Evolutionary conservation across 1,284 basidiomycete genomes (phyloP).

Genomic region (Neolentinus lepideus): DNA sequence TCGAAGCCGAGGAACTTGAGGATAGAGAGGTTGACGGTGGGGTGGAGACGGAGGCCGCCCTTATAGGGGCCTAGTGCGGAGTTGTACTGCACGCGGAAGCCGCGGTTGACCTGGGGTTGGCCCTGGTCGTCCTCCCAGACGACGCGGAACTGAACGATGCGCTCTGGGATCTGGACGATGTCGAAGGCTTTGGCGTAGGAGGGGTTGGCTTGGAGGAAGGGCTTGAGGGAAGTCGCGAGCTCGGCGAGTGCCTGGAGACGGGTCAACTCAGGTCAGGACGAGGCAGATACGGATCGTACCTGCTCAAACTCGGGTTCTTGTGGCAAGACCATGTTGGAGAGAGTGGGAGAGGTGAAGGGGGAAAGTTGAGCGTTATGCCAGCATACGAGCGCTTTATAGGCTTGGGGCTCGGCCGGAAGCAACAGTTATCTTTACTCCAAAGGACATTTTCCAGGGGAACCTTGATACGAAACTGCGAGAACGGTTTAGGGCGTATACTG

Average conservation of each 20-base stretch:
- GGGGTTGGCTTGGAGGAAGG: slow-evolving; percentile 66
- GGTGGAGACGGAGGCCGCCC: slow-evolving; percentile 77
- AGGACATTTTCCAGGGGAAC: not conserved
- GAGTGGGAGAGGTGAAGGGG: too few relatives aligned
- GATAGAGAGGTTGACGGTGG: slow-evolving; percentile 78
- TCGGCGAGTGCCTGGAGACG: slow-evolving; percentile 50
- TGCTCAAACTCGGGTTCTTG: slow-evolving; percentile 27
- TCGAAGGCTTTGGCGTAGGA: slow-evolving; percentile 69
- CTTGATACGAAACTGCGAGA: not conserved
- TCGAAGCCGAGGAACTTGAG: slow-evolving; percentile 86
- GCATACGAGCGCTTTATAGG: not conserved
- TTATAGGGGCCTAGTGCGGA: slow-evolving; percentile 82
- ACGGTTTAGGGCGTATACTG: not conserved
- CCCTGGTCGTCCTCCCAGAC: slow-evolving; percentile 77
- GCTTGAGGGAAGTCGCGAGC: slow-evolving; percentile 56
- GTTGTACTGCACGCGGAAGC: slow-evolving; percentile 78
- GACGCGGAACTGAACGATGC: slow-evolving; percentile 74
- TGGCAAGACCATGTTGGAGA: slow-evolving; percentile 17
- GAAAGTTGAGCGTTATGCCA: not conserved
- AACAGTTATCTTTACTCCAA: not conserved
- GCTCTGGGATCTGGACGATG: slow-evolving; percentile 69
- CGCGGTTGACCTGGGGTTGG: slow-evolving; percentile 64
- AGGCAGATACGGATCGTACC: slow-evolving; percentile 7
- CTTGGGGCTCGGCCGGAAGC: not conserved
- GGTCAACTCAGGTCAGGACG: not conserved